Base-by-base conservation (phyloP, 2,329 filamentous ascomycete genomes). In the Sclerotinia minor region DNA sequence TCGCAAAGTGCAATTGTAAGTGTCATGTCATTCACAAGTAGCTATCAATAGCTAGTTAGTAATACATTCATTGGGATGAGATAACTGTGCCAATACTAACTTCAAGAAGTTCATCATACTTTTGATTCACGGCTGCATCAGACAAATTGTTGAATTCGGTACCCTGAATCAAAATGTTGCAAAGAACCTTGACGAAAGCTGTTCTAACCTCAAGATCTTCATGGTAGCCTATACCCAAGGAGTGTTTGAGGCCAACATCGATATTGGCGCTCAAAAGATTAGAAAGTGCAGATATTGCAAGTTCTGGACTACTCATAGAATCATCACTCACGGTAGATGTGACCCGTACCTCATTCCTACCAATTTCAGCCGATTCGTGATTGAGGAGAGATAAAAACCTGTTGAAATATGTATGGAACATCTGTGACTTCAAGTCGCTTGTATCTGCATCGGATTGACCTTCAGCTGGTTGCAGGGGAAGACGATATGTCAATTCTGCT, bases 371-470 rank as follows among this genome's bases (percentile, higher is more conserved):
- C 0, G 82, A 77, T 66, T 89, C 86, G 61, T 85, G 81, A 69
- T 88, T 88, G 38, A 91, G 80, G 5, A 91, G 79, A 0, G 87
- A 89, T 26, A 91, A 79, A 73, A 91, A 90, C 9, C 87, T 82
- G 70, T 89, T 90, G 78, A 91, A 90, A 75, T 91, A 91, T 8
- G 84, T 87, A 70, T 89, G 87, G 73, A 91, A 91, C 84, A 90
- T 87, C 73, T 90, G 85, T 0, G 86, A 88, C 75, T 90, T 90
- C 64, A 88, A 81, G 76, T 90, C 88, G 71, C 87, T 89, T 65
- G 85, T 87, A 55, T 87, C 85, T 1, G 85, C 87, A 77, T 91
- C 88, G 17, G 83, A 87, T 71, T 89, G 86, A 6, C 85, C 85
- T 64, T 90, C 88, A 1, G 83, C 83, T 1, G 88, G 87, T 71